Conservation (phyloP, 1,284 basidiomycete species). For the Wolfiporia cocos region DNA sequence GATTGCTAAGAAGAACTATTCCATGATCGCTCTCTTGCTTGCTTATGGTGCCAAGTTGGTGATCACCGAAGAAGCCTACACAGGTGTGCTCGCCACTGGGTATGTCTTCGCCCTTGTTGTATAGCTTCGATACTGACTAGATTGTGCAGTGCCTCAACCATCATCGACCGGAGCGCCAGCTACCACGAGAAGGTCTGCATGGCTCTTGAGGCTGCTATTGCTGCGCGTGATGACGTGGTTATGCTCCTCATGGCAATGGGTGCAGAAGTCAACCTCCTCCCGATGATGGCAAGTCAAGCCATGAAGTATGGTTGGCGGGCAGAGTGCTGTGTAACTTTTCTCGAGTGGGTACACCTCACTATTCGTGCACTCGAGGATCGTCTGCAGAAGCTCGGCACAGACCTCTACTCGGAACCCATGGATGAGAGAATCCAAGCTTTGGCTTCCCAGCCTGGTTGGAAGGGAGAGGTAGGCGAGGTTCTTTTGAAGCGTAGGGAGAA, state of each 20-base stretch:
- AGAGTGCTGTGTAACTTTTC: constrained; percentile 22
- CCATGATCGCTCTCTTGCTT: constrained; percentile 33
- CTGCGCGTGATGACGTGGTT: constrained; percentile 30
- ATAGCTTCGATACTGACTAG: too few species aligned
- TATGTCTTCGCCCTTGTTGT: too few species aligned
- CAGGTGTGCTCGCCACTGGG: too few species aligned
- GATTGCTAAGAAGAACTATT: constrained; percentile 27
- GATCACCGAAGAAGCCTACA: constrained; percentile 27
- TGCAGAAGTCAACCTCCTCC: constrained; percentile 31
- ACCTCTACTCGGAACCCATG: too few species aligned
- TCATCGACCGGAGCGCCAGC: too few species aligned
- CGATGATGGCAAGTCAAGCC: background rate
- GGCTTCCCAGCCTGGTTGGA: constrained; percentile 10
- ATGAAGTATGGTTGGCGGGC: background rate
- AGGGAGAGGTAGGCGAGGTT: constrained; percentile 5
- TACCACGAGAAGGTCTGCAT: constrained; percentile 11
- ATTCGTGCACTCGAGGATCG: constrained; percentile 16
- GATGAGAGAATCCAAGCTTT: too few species aligned
- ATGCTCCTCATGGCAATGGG: constrained; percentile 39
- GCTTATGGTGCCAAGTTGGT: constrained; percentile 35
- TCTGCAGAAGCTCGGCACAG: background rate
- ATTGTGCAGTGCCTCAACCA: too few species aligned
- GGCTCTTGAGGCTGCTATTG: constrained; percentile 39
- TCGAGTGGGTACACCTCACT: constrained; percentile 36
- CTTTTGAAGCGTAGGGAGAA: constrained; percentile 4